These are phyloP conservation scores for Podospora pseudocomata DNA, from an alignment of 495 filamentous ascomycete genomes.

Conservation along the genomic window DNA sequence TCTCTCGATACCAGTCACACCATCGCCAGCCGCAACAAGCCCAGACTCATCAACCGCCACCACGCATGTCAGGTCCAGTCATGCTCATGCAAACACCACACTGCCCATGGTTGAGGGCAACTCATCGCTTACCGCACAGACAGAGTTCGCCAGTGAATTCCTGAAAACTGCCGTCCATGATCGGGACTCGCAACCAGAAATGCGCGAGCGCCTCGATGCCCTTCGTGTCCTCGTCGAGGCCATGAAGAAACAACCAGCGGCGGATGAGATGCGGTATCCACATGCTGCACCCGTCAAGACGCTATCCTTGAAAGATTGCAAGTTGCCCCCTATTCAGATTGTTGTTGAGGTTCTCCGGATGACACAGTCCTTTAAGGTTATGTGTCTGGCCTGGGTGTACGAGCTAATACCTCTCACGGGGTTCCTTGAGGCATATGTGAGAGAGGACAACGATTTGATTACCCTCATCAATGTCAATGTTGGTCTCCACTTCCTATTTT, in stretches of 20 bases:
- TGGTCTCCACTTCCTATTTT: conserved; percentile 53
- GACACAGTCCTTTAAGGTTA: conserved; percentile 6
- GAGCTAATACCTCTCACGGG: conserved; percentile 43
- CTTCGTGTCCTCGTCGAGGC: conserved; percentile 53
- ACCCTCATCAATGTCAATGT: conserved; percentile 54
- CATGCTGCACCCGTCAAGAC: conserved; percentile 7
- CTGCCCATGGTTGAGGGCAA: conserved; percentile 51
- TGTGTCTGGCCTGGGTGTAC: conserved; percentile 33
- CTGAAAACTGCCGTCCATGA: conserved; percentile 51
- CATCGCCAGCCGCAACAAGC: neutral
- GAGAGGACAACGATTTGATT: conserved; percentile 48
- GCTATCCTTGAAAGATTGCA: conserved; percentile 10
- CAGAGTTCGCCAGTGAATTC: conserved; percentile 58
- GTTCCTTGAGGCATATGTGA: conserved; percentile 55
- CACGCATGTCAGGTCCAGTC: neutral
- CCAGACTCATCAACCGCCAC: neutral
- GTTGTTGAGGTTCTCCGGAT: conserved; percentile 22
- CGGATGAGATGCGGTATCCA: conserved; percentile 26
- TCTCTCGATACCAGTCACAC: neutral
- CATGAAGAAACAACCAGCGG: conserved; percentile 26
- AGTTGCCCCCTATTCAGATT: conserved; percentile 24
- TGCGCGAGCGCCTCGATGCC: conserved; percentile 52
- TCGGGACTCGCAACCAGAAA: conserved; percentile 43
- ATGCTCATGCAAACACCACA: conserved; percentile 1
- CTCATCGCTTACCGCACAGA: conserved; percentile 57